Conservation (phyloP, 176 grass and related monocot species). For the Neostapfia colusana region DNA sequence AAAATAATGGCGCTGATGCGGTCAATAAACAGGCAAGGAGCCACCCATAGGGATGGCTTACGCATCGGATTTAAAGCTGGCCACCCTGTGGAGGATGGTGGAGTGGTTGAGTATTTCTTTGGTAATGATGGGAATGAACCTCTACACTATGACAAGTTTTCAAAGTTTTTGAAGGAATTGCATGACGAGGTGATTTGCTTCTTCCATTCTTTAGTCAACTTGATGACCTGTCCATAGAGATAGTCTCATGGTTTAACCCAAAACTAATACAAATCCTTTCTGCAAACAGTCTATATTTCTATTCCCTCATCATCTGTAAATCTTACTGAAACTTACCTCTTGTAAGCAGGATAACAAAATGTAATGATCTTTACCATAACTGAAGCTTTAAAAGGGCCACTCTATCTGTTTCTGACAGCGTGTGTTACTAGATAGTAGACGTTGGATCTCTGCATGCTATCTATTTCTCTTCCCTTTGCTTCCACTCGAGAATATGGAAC, state of each 20-base stretch:
- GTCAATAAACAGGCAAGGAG: slow-evolving; percentile 85
- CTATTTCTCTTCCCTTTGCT: not conserved
- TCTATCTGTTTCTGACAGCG: not conserved
- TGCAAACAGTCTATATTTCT: not conserved
- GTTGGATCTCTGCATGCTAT: not conserved
- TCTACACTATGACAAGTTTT: slow-evolving; percentile 74
- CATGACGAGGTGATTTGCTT: slow-evolving; percentile 70
- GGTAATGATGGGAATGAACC: slow-evolving; percentile 66
- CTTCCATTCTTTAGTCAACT: slow-evolving; percentile 22
- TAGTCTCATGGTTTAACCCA: not conserved
- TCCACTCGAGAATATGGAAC: not conserved
- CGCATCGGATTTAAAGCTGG: slow-evolving; percentile 79
- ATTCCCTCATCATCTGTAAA: not conserved
- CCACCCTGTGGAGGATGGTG: slow-evolving; percentile 73
- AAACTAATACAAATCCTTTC: slow-evolving; percentile 9
- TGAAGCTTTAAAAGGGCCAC: slow-evolving; percentile 4
- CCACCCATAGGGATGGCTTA: slow-evolving; percentile 70
- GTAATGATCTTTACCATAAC: not conserved
- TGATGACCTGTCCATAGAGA: slow-evolving; percentile 1
- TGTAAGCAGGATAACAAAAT: not conserved
- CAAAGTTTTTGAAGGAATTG: slow-evolving; percentile 72
- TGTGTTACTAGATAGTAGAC: not conserved
- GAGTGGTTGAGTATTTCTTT: slow-evolving; percentile 85
- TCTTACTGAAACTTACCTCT: not conserved
- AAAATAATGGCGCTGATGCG: slow-evolving; percentile 97